phyloP scores from a whole-genome alignment of 345 rosid genomes.

The Citrus sp. region DNA sequence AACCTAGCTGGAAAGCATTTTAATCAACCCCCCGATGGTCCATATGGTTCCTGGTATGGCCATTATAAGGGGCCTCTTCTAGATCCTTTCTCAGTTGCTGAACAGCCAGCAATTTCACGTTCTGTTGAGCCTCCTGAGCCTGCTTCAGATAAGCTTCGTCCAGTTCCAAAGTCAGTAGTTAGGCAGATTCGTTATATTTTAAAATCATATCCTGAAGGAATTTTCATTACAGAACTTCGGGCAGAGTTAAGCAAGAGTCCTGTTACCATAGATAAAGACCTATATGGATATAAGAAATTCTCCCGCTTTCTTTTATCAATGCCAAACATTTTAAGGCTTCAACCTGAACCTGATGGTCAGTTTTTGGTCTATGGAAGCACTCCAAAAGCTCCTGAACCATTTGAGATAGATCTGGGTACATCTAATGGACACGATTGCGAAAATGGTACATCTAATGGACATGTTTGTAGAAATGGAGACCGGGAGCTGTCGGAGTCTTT shows the following conservation, averaged over 20 bases:
- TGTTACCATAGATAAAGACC: conserved; percentile 44
- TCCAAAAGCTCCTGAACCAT: conserved; percentile 31
- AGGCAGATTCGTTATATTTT: conserved; percentile 48
- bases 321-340: conserved; percentile 55
- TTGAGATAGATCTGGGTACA: conserved; percentile 5
- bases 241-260: conserved; percentile 43
- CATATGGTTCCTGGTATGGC: conserved; percentile 91
- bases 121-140: conserved; percentile 26
- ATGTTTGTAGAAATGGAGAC: conserved; percentile 11
- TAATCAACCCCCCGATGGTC: conserved; percentile 96
- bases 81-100: conserved; percentile 55
- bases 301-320: conserved; percentile 58
- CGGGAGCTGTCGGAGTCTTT: conserved; percentile 3
- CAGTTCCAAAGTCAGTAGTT: conserved; percentile 44
- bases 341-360: conserved; percentile 36
- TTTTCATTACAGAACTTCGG: conserved; percentile 47
- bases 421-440: not conserved
- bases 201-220: conserved; percentile 52
- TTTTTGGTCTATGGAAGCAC: conserved; percentile 25
- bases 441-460: conserved; percentile 4
- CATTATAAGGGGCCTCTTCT: conserved; percentile 58
- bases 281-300: conserved; percentile 61
- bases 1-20: conserved; percentile 46
- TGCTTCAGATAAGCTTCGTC: conserved; percentile 33
- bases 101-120: conserved; percentile 27